Conservation (phyloP, 345 rosid genomes). For the Pistacia vera region DNA sequence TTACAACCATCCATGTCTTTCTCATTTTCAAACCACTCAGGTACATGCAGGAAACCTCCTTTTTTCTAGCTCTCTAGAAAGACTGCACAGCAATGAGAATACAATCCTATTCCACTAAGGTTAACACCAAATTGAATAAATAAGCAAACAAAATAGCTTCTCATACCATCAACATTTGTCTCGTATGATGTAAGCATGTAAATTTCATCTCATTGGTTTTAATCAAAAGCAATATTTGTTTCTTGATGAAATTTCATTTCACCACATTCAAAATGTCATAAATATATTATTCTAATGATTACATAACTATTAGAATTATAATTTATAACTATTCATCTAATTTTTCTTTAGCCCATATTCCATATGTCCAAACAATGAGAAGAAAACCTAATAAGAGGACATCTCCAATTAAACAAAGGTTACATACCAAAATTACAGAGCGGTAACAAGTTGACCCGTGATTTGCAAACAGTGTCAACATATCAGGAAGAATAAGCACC, state of each 20-base stretch:
- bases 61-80: background rate
- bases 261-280: background rate
- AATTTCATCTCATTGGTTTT: background rate
- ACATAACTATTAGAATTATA: background rate
- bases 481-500: background rate
- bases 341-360: background rate
- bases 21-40: constrained; percentile 32
- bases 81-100: background rate
- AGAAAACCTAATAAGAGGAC: background rate
- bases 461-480: background rate
- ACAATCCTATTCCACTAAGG: background rate
- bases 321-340: background rate
- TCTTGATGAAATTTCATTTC: background rate
- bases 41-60: constrained; percentile 16
- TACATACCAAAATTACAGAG: background rate
- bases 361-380: background rate
- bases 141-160: background rate
- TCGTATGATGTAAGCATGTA: too few relatives aligned
- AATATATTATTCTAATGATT: background rate
- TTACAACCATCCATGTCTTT: constrained; percentile 25
- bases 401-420: background rate
- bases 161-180: too few relatives aligned
- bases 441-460: background rate
- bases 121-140: background rate
- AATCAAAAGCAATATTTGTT: background rate